phyloP scores from a whole-genome alignment of 129 eudicot genomes.

The Gnaphalium uliginosum region DNA sequence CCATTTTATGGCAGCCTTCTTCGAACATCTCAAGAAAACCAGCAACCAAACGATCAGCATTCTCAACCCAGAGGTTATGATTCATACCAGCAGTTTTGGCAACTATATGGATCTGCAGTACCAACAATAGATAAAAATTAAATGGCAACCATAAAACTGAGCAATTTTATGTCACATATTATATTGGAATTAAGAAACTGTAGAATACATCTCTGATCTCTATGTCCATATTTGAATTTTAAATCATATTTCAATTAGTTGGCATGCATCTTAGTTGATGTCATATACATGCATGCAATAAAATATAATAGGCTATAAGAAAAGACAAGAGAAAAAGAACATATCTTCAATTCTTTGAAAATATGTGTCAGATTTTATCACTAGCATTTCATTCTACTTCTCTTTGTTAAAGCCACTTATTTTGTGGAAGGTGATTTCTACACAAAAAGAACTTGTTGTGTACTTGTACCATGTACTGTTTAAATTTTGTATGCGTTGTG shows the following conservation, averaged over 20 bases:
- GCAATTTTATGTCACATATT: not conserved
- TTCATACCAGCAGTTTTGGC: slow-evolving; percentile 63
- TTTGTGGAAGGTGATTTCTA: not conserved
- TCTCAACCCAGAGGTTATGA: slow-evolving; percentile 92
- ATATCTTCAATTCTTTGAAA: too few species aligned
- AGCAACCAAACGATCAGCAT: slow-evolving; percentile 96
- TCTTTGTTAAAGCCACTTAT: not conserved
- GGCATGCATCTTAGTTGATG: not conserved
- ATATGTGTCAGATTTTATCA: too few species aligned
- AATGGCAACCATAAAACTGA: not conserved
- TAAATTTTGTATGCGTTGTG: too few species aligned
- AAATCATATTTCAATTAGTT: not conserved
- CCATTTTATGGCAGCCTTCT: slow-evolving; percentile 99
- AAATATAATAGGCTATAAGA: too few species aligned
- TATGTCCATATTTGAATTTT: not conserved
- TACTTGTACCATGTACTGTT: too few species aligned
- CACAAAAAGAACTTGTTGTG: not conserved
- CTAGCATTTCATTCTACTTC: too few species aligned
- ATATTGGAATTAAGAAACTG: not conserved
- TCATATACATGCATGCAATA: too few species aligned
- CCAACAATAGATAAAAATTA: slow-evolving; percentile 1
- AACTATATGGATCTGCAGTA: slow-evolving; percentile 80
- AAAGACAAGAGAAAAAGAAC: too few species aligned
- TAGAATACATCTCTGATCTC: not conserved
- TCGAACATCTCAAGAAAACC: slow-evolving; percentile 99